Base-by-base conservation (phyloP, 108 stramenopile genomes). In the Seminavis robusta region DNA sequence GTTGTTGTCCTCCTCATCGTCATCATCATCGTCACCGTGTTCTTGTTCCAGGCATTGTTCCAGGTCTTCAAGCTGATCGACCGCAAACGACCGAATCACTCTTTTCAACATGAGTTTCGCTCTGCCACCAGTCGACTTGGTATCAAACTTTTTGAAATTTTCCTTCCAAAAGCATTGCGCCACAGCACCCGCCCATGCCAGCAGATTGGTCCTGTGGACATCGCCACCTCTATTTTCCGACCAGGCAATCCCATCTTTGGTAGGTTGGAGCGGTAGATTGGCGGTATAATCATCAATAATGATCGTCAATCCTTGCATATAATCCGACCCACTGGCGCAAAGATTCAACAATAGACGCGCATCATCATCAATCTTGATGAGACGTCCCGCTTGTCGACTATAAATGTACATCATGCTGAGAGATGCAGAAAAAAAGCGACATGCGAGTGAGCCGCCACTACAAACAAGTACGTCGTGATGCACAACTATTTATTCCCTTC, bases 211-310 rank as follows among this genome's bases (percentile, higher is more conserved):
- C 4, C 47, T 3, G 26, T 48, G 47, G 5, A 48, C 24, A 3
- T 23, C 47, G 26, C 47, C 47, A 24, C 28, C 25, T 27, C 25
- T 26, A n/a, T 28, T 23, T 10, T 48, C 47, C 25, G 25, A 24
- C 52, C 69, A 67, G 11, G 56, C 58, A 37, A 77, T 46, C 39
- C 74, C 76, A 41, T 86, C 81, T 46, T 87, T 87, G 32, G 85
- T 87, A 1, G 85, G 81, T 41, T 80, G 83, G 4, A 87, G 56
- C 4, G 85, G 85, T 3, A 87, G 44, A 6, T 59, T 56, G 1
- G 76, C 79, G 43, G 55, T 46, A 33, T 58, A 44, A 62, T 87
- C 85, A 50, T 87, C 85, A 10, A 87, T 40, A 24, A 87, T 63
- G 31, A 87, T 39, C 1, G 77, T 79, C 51, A 87, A 37, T 6